Evolutionary conservation across 2,329 filamentous ascomycete species (phyloP).

Genomic region (Fonsecaea multimorphosa): DNA sequence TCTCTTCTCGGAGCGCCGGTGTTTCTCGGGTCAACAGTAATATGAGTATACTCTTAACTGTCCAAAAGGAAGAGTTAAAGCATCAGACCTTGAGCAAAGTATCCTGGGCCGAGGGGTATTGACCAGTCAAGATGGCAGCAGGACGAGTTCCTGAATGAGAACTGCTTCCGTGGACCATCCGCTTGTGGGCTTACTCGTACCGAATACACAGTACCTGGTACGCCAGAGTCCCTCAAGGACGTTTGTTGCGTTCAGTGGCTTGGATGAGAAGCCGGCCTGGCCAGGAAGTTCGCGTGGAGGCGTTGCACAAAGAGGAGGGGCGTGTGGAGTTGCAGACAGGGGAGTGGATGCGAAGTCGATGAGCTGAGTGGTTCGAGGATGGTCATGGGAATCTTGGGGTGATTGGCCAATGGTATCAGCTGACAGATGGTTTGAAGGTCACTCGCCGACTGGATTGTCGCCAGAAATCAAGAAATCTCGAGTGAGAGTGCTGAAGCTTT

Average conservation of each 20-base stretch:
- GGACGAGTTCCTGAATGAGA: neutral
- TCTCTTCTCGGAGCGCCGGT: neutral
- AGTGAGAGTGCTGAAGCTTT: slow-evolving; percentile 8
- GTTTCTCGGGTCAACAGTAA: neutral
- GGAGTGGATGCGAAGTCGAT: slow-evolving; percentile 13
- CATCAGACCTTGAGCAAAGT: slow-evolving; percentile 6
- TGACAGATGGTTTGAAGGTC: slow-evolving; percentile 21
- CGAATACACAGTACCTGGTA: neutral
- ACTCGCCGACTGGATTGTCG: slow-evolving; percentile 13
- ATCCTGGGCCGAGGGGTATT: neutral
- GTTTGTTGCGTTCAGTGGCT: neutral
- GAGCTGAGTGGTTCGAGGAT: slow-evolving; percentile 7
- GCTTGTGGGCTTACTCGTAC: neutral
- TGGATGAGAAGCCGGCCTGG: neutral
- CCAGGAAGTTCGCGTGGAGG: slow-evolving; percentile 5
- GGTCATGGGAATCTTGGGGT: slow-evolving; percentile 24
- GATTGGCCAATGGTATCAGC: slow-evolving; percentile 31
- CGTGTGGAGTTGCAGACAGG: neutral
- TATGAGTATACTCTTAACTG: neutral
- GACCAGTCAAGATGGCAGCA: neutral
- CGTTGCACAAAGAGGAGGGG: neutral
- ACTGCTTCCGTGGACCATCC: slow-evolving; percentile 2
- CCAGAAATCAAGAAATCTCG: slow-evolving; percentile 17
- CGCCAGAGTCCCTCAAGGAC: neutral
- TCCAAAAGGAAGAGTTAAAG: neutral